phyloP scores from a whole-genome alignment of 2,329 filamentous ascomycete genomes.

The Botrytis squamosa region DNA sequence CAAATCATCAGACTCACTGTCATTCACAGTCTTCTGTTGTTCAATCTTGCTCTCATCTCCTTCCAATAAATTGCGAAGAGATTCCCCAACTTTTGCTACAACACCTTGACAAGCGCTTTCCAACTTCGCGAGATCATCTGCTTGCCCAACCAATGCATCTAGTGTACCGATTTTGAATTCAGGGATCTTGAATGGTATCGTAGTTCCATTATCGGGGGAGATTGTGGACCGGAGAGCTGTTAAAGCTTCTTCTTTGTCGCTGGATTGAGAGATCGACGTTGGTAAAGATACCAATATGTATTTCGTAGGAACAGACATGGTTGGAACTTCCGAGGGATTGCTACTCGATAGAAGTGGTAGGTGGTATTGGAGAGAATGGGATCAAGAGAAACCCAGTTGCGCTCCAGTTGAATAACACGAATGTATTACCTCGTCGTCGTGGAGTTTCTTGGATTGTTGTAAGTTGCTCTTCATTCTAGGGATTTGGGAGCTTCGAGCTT shows the following conservation, averaged over 20 bases:
- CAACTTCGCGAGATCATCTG: constrained; percentile 90
- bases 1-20: constrained; percentile 58
- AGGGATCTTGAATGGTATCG: constrained; percentile 77
- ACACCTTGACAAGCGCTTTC: constrained; percentile 76
- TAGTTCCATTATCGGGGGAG: constrained; percentile 70
- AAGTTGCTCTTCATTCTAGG: constrained; percentile 4
- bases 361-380: neutral
- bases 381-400: neutral
- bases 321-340: constrained; percentile 19
- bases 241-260: constrained; percentile 78
- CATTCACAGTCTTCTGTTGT: constrained; percentile 77
- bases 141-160: constrained; percentile 92
- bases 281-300: constrained; percentile 92
- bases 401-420: neutral
- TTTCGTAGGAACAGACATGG: constrained; percentile 45
- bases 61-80: constrained; percentile 37
- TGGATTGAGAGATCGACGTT: constrained; percentile 78
- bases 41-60: constrained; percentile 55
- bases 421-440: neutral
- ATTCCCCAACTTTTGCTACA: constrained; percentile 69
- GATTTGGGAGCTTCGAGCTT: constrained; percentile 23
- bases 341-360: neutral
- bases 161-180: constrained; percentile 98
- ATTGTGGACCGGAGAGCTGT: constrained; percentile 71
- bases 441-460: constrained; percentile 1